These are phyloP conservation scores for Trametopsis cervina DNA, from an alignment of 768 basidiomycete genomes.

Conservation along the genomic window DNA sequence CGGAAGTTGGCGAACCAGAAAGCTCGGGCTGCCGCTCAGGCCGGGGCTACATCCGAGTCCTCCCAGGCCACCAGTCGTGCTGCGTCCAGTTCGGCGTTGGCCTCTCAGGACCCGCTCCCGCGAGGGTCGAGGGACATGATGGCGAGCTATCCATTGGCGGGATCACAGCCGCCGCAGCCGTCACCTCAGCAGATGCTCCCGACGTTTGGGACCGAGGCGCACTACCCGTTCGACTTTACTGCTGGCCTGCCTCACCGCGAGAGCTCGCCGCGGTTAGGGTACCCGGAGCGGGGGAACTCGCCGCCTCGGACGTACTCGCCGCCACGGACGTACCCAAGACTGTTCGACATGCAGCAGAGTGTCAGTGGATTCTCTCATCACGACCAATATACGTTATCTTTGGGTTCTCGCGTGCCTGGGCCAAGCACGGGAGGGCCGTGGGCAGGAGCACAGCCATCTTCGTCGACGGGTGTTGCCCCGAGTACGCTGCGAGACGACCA, in stretches of 20 bases:
- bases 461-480: too few species aligned
- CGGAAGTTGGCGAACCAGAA: conserved; percentile 1
- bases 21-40: conserved; percentile 1
- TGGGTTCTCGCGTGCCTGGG: too few species aligned
- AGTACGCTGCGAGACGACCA: too few species aligned
- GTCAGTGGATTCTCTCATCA: not conserved
- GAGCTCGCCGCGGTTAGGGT: not conserved
- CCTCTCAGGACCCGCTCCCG: not conserved
- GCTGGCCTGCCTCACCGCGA: not conserved
- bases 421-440: too few species aligned
- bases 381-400: not conserved
- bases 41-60: not conserved
- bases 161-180: not conserved
- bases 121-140: not conserved
- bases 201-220: not conserved
- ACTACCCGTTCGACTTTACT: not conserved
- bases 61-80: not conserved
- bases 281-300: not conserved
- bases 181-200: not conserved
- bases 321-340: not conserved
- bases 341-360: not conserved
- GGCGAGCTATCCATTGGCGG: not conserved
- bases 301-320: too few species aligned
- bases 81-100: not conserved
- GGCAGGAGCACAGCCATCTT: too few species aligned